phyloP scores from a whole-genome alignment of 768 basidiomycete genomes.

The Cantharellus anzutake region DNA sequence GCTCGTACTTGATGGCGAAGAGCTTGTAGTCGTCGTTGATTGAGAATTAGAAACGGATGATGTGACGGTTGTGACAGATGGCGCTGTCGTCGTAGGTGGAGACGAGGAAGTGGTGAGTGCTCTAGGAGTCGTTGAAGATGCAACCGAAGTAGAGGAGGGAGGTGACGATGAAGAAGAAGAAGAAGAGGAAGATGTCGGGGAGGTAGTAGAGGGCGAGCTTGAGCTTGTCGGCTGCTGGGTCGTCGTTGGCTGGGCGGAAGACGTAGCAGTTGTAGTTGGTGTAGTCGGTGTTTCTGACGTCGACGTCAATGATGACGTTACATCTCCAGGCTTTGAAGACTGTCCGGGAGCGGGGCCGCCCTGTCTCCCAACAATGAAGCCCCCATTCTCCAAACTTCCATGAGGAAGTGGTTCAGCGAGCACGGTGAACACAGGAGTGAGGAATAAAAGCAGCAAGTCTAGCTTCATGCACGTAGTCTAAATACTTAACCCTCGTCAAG shows the following conservation, averaged over 20 bases:
- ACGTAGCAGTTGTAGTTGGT: conserved; percentile 15
- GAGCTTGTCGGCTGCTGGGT: conserved; percentile 14
- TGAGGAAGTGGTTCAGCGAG: too few relatives aligned
- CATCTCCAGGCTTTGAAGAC: too few relatives aligned
- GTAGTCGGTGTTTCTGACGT: conserved; percentile 1
- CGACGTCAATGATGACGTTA: too few relatives aligned
- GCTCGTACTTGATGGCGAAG: conserved; percentile 6
- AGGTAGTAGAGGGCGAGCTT: conserved; percentile 17
- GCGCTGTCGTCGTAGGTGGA: background rate
- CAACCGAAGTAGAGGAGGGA: background rate
- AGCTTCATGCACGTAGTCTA: too few relatives aligned
- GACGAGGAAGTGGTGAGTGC: conserved; percentile 1
- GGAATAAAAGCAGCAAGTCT: too few relatives aligned
- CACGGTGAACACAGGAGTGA: too few relatives aligned
- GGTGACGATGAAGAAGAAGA: conserved; percentile 7
- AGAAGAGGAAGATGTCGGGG: conserved; percentile 16
- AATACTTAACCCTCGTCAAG: too few relatives aligned
- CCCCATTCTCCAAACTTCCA: too few relatives aligned
- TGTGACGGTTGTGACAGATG: background rate
- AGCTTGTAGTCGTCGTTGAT: background rate
- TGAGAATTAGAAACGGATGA: background rate
- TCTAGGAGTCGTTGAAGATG: background rate
- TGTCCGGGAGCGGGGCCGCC: background rate
- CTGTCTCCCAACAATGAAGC: background rate
- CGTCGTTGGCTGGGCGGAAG: conserved; percentile 12